Conservation (phyloP, 306 rosid genomes). For the Styphnolobium japonicum region DNA sequence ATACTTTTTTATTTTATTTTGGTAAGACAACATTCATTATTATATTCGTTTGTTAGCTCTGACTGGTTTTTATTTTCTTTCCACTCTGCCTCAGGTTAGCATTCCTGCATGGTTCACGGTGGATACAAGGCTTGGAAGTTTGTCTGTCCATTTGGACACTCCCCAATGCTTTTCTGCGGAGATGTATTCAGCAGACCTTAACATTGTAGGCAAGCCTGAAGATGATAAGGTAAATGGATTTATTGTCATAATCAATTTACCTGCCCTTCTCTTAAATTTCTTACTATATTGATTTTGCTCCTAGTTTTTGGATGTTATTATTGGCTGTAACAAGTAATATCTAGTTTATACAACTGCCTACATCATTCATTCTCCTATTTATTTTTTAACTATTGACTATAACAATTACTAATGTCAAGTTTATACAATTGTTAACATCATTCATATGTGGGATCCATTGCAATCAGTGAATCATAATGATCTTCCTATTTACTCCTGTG, state of each 20-base stretch:
- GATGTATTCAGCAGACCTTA: conserved; percentile 86
- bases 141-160: conserved; percentile 81
- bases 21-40: background rate
- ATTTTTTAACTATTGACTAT: background rate
- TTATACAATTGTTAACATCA: background rate
- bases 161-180: conserved; percentile 92
- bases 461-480: background rate
- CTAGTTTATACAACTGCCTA: background rate
- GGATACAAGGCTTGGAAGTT: conserved; percentile 84
- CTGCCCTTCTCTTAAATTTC: background rate
- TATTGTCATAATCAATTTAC: background rate
- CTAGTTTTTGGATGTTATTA: background rate
- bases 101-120: conserved; percentile 94
- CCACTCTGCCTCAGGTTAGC: conserved; percentile 59
- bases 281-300: background rate
- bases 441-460: background rate
- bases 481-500: background rate
- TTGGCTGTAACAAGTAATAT: background rate
- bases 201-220: conserved; percentile 78
- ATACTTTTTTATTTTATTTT: background rate
- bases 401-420: background rate
- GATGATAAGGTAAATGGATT: conserved; percentile 72
- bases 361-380: background rate
- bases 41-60: background rate
- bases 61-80: conserved; percentile 9